Base-by-base conservation (phyloP, 2,329 filamentous ascomycete species). In the Aulographum hederae region DNA sequence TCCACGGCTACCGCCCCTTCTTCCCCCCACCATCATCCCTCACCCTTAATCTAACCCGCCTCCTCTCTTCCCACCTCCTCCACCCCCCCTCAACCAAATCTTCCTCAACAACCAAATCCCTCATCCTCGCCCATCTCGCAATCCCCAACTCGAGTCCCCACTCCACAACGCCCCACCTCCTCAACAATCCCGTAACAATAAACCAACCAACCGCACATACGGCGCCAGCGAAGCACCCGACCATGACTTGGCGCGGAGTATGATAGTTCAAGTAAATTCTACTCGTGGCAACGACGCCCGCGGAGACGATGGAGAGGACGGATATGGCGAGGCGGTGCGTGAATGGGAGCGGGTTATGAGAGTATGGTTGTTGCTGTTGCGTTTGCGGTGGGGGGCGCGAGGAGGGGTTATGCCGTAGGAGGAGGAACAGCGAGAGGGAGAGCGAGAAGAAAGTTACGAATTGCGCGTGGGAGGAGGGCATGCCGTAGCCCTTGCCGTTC, bases 401-500 rank as follows among this genome's bases (percentile, higher is more conserved):
- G n/a, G n/a, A n/a, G 5, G 77, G 76, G 4, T 63, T 61, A 53
- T 93, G 84, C 37, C 86, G 70, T 37, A 85, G 60, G 28, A 93
- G 65, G 28, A 98, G 65, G 59, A 95, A 95, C 14, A 98, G 62
- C 16, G 71, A 64, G 37, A 95, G 58, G 38, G 79, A 89, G 35
- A 92, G 59, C 35, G 81, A 77, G 67, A 93, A 95, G 61, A 82
- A 98, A 34, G 78, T 69, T 38, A 86, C 78, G 51, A 94, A 98
- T 58, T 98, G 89, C 6, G 89, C 79, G 57, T 98, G 89, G 23
- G 85, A 94, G 5, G 70, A 75, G 8, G 89, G 89, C 91, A 98
- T 98, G 44, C 89, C 91, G 50, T 98, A 98, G 40, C 89, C 89
- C 53, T 92, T 92, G 34, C 82, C 70, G 47, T 85, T 73, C 61